Evolutionary conservation across 768 basidiomycete genomes (phyloP).

Genomic region (Russula compacta): DNA sequence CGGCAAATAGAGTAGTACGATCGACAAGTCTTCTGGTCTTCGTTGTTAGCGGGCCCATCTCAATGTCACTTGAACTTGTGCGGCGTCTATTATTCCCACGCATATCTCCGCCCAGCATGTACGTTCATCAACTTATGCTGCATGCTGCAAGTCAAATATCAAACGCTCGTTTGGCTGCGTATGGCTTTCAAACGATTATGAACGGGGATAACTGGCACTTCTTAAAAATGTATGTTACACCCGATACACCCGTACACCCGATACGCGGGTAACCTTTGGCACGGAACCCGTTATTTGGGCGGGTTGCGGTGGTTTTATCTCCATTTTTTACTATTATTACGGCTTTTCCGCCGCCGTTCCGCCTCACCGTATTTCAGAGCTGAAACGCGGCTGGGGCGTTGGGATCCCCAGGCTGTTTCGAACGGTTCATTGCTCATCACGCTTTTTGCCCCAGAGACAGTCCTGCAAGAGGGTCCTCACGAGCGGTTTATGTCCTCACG

Average conservation of each 20-base stretch:
- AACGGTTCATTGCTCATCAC: not conserved
- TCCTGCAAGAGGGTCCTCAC: conserved; percentile 13
- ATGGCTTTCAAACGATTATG: not conserved
- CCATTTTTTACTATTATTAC: not conserved
- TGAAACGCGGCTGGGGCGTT: not conserved
- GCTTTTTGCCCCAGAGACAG: not conserved
- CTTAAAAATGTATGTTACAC: not conserved
- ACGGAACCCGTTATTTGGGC: not conserved
- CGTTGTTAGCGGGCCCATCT: not conserved
- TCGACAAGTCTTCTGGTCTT: not conserved
- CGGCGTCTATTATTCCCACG: not conserved
- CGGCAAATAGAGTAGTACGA: not conserved
- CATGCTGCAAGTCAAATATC: not conserved
- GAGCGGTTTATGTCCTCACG: conserved; percentile 30
- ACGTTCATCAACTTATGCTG: too few relatives aligned
- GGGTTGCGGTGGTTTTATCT: not conserved
- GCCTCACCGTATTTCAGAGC: not conserved
- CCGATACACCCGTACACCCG: too few relatives aligned
- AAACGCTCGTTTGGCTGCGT: not conserved
- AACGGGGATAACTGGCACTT: not conserved
- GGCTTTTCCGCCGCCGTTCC: conserved; percentile 2
- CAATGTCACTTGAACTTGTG: too few relatives aligned
- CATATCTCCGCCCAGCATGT: too few relatives aligned
- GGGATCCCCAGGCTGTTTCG: not conserved
- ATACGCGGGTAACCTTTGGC: not conserved